Conservation (phyloP, 768 basidiomycete species). For the Rhodotorula taiwanensis region DNA sequence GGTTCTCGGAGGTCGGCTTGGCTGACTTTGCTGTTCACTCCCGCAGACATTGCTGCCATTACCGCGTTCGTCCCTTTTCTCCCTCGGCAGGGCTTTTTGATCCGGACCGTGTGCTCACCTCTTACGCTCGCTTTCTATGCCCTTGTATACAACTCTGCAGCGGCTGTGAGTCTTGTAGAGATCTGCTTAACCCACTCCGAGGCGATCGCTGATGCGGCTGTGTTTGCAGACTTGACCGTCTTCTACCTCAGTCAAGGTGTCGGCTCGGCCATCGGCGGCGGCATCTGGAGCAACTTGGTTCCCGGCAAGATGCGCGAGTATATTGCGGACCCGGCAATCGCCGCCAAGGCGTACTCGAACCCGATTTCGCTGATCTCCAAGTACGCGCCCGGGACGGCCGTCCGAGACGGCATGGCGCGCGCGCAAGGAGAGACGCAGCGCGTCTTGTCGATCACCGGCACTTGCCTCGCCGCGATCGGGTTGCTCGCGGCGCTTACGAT, state of each 20-base stretch:
- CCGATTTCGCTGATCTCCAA: slow-evolving; percentile 40
- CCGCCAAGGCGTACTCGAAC: slow-evolving; percentile 39
- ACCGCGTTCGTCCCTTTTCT: neutral
- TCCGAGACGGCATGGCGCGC: slow-evolving; percentile 40
- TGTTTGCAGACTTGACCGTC: slow-evolving; percentile 30
- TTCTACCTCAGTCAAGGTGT: slow-evolving; percentile 37
- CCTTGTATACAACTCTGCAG: too few species aligned
- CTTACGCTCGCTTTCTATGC: too few species aligned
- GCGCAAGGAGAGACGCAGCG: slow-evolving; percentile 44
- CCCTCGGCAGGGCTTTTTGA: too few species aligned
- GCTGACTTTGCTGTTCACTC: neutral
- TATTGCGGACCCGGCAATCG: slow-evolving; percentile 40
- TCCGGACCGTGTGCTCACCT: too few species aligned
- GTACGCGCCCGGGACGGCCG: slow-evolving; percentile 37
- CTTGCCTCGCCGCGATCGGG: slow-evolving; percentile 17
- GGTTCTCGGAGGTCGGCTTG: neutral
- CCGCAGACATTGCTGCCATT: slow-evolving; percentile 23
- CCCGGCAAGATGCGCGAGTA: slow-evolving; percentile 39
- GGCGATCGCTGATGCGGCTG: too few species aligned
- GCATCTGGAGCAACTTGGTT: slow-evolving; percentile 43
- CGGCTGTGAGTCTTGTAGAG: too few species aligned
- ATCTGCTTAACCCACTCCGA: too few species aligned
- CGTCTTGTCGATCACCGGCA: slow-evolving; percentile 25
- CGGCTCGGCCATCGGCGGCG: slow-evolving; percentile 42
- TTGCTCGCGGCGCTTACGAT: slow-evolving; percentile 6